These are phyloP conservation scores for Pneumocystis wakefieldiae DNA, from an alignment of 1,139 yeast species.

Conservation along the genomic window DNA sequence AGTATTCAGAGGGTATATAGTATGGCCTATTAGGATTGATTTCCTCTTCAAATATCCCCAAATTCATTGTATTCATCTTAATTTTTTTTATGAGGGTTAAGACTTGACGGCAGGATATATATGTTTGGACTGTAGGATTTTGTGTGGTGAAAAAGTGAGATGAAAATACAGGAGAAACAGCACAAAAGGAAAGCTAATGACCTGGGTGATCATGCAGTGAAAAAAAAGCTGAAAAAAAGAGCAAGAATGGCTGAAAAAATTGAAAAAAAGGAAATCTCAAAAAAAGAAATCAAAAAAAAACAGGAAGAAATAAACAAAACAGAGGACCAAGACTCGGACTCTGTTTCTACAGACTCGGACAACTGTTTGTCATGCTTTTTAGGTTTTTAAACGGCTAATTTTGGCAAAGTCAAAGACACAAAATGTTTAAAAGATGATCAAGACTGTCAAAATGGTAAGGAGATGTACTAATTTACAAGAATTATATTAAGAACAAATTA, in stretches of 20 bases:
- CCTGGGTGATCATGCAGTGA: not conserved
- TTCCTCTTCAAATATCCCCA: not conserved
- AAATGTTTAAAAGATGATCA: constrained; percentile 15
- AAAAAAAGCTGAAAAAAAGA: not conserved
- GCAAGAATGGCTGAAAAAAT: not conserved
- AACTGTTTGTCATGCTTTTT: not conserved
- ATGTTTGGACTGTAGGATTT: too few species aligned
- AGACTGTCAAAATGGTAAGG: constrained; percentile 17
- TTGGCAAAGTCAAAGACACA: constrained; percentile 6
- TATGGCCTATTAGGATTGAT: not conserved
- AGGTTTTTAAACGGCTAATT: not conserved
- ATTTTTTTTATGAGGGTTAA: not conserved
- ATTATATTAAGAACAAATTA: not conserved
- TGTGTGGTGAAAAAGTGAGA: too few species aligned
- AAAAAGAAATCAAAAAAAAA: not conserved
- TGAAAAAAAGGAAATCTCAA: not conserved
- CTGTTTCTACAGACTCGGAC: not conserved
- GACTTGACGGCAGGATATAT: too few species aligned
- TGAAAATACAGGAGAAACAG: too few species aligned
- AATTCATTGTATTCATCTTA: not conserved
- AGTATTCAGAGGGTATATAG: not conserved
- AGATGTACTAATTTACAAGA: not conserved
- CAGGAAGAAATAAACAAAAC: not conserved
- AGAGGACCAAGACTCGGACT: not conserved
- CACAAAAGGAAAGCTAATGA: not conserved